Evolutionary conservation across 2,329 filamentous ascomycete genomes (phyloP), one percentile per base, ranked within the genome.

Genomic region (Penicillium sp.): DNA sequence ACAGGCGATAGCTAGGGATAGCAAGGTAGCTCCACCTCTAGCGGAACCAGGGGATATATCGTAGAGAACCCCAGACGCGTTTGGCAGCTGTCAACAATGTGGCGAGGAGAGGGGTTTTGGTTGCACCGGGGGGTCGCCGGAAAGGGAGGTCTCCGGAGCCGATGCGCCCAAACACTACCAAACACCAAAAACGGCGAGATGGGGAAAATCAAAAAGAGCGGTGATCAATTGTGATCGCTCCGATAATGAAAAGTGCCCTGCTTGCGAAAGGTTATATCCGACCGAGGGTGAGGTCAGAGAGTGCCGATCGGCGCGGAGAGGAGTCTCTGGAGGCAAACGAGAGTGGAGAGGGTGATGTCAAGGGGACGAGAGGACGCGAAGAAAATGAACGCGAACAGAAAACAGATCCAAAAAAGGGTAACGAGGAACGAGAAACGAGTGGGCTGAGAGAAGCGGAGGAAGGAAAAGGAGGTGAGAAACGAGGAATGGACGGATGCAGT

Each of bases 401-500:
- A 11, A 27, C 38, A 43, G 50, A 35, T 44, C 40, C n/a, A n/a
- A 38, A n/a, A 41, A n/a, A 8, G 38, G 11, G 38, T 14, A 20
- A 36, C n/a, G 16, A 20, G 33, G 20, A 8, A 36, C n/a, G n/a
- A 36, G 14, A 36, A 9, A 28, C 27, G 9, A 28, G 6, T 28
- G 27, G 10, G 8, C 27, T 10, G 10, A 11, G 27, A 10, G 27
- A 28, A 28, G 27, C 10, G 27, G 27, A 25, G 20, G 30, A 42
- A 28, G 30, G 27, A 48, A 56, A 54, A 50, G 47, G 48, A 57
- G 47, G 47, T 47, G 33, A 38, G 35, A 18, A 30, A 30, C 28
- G 53, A 53, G 51, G 57, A 62, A 60, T 62, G 57, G 57, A 53
- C 60, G 61, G 56, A 59, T 56, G 59, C 61, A 63, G 56, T 45